Percentiles rank a stretch among this genome's conserved stretches.
Conservation (phyloP, 352 stramenopile genomes). For the Globisporangium megalacanthum region DNA sequence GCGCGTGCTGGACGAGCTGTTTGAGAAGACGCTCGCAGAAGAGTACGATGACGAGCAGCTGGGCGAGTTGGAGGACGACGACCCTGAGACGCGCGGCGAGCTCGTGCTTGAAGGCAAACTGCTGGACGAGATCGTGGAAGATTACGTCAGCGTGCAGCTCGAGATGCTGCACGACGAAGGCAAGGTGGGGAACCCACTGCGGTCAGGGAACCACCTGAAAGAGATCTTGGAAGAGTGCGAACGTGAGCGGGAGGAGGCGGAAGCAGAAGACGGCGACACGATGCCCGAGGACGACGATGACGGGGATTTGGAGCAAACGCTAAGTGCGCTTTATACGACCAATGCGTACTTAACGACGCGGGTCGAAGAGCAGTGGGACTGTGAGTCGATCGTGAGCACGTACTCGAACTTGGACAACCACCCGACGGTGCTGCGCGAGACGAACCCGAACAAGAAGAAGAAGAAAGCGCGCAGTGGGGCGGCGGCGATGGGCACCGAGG, state of each 20-base stretch:
- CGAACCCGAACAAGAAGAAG: constrained; percentile 49
- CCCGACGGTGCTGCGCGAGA: constrained; percentile 88
- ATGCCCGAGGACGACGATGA: constrained; percentile 20
- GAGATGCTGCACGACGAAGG: constrained; percentile 71
- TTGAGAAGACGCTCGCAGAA: constrained; percentile 78
- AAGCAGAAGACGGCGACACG: constrained; percentile 17
- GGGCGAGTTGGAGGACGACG: constrained; percentile 71
- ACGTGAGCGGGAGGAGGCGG: constrained; percentile 54
- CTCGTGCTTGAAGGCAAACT: constrained; percentile 64
- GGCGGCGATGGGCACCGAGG: constrained; percentile 13
- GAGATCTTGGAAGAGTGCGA: constrained; percentile 76
- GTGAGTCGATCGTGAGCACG: constrained; percentile 96
- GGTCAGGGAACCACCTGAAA: constrained; percentile 56
- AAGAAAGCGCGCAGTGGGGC: constrained; percentile 72
- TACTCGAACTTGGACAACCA: constrained; percentile 99
- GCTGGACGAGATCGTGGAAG: constrained; percentile 65
- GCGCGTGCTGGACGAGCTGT: constrained; percentile 84
- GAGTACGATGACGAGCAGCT: constrained; percentile 82
- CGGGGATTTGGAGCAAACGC: constrained; percentile 23
- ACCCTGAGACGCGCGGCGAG: constrained; percentile 65
- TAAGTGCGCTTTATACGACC: constrained; percentile 40
- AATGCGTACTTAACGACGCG: constrained; percentile 65
- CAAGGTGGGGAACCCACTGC: constrained; percentile 71
- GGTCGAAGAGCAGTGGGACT: constrained; percentile 91
- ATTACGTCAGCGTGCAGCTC: constrained; percentile 63